Conservation (phyloP, 192 early-diverging fungal species). For the Linderina pennispora region DNA sequence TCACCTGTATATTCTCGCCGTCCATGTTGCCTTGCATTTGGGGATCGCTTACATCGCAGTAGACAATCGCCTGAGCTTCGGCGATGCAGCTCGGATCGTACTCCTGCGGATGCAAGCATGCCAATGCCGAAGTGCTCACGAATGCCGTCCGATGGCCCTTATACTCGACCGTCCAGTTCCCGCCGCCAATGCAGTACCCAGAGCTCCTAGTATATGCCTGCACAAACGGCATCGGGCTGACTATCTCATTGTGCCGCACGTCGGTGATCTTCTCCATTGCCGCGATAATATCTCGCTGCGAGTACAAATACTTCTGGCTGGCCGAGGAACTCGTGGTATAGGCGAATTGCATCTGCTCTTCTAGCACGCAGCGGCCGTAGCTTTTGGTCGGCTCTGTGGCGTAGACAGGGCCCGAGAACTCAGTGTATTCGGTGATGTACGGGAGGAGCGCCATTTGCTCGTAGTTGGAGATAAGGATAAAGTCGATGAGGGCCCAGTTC, state of each 20-base stretch:
- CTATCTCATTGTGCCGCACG: conserved; percentile 42
- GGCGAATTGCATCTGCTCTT: conserved; percentile 12
- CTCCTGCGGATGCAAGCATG: conserved; percentile 44
- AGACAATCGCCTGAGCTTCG: conserved; percentile 39
- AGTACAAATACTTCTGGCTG: conserved; percentile 6
- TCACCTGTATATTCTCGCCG: conserved; percentile 11
- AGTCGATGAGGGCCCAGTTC: conserved; percentile 64
- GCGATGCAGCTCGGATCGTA: conserved; percentile 33
- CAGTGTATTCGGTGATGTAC: conserved; percentile 75
- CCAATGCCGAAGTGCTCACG: conserved; percentile 35
- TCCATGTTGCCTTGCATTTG: neutral
- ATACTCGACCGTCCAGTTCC: conserved; percentile 69
- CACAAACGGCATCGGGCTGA: conserved; percentile 43
- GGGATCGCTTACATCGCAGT: conserved; percentile 37
- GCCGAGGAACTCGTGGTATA: neutral
- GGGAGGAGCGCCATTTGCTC: conserved; percentile 73
- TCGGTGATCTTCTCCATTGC: conserved; percentile 44
- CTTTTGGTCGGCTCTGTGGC: conserved; percentile 77
- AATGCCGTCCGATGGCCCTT: conserved; percentile 46
- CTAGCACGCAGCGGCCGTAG: conserved; percentile 54
- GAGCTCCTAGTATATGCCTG: conserved; percentile 61
- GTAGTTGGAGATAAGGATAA: conserved; percentile 69
- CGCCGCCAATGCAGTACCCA: conserved; percentile 65
- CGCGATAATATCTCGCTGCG: conserved; percentile 33
- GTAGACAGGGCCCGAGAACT: conserved; percentile 68